Base-by-base conservation (phyloP, 2,329 filamentous ascomycete genomes). In the Drechslera avenae region DNA sequence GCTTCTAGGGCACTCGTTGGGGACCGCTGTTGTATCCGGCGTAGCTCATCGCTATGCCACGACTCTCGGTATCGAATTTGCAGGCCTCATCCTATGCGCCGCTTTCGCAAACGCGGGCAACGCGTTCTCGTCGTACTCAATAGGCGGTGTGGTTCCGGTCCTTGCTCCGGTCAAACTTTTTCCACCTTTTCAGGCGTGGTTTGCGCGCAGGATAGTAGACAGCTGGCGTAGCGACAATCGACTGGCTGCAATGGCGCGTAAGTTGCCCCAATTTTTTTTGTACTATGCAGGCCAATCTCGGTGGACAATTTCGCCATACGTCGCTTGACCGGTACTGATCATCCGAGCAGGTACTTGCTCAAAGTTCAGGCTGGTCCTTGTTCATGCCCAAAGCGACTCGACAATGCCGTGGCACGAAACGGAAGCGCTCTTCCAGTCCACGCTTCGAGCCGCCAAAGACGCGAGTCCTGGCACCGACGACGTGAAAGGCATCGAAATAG, bases 1-100 rank as follows among this genome's bases (percentile, higher is more conserved):
- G 4, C 78, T 97, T 13, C 77, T 95, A 2, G 93, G 92, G 2
- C 92, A 97, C 59, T 95, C 90, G 62, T 81, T 97, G 0, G 93
- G 93, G 8, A 96, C 93, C 0, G 93, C 90, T 0, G 90, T 97
- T 1, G 85, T 86, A 4, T 83, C 86, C 19, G 92, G 84, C 4
- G 86, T 90, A 1, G 86, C 85, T 5, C 86, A 95, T 66, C 81
- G 84, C 37, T 93, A 89, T 63, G 82, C 83, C 12, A 67, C 74
- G n/a, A 63, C 66, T 3, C 52, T 61, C 12, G 47, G 53, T 6
- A 83, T 87, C 2, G 85, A 90, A 21, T 95, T 96, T 64, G 90
- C 89, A 1, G 89, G 90, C 10, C 79, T 96, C 1, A 80, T 96
- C 14, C 81, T 96, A 8, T 84, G 95, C 8, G 88, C 91, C 1